Evolutionary conservation across 805 yeast species (phyloP).

Genomic region (Hanseniaspora mollemarum): DNA sequence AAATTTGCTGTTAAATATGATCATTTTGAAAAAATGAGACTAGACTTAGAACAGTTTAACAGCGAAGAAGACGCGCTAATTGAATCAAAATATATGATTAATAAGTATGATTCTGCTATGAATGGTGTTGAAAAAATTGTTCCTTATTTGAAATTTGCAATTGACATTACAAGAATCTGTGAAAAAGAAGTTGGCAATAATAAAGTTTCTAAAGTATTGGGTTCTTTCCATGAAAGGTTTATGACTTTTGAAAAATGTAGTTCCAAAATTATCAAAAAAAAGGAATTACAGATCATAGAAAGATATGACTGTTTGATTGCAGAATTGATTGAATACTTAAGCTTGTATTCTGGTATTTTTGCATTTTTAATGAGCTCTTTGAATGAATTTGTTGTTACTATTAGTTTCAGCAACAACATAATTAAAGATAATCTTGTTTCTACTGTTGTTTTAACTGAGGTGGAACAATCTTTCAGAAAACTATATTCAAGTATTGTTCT

Average conservation of each 20-base stretch:
- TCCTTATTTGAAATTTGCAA: conserved; percentile 28
- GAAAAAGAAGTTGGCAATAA: neutral
- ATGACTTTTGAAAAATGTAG: neutral
- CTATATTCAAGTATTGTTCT: conserved; percentile 51
- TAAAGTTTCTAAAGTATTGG: neutral
- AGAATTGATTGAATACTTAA: conserved; percentile 1
- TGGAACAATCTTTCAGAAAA: conserved; percentile 41
- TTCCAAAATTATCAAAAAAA: neutral
- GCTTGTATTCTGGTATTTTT: conserved; percentile 17
- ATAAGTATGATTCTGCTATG: conserved; percentile 17
- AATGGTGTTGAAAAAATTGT: conserved; percentile 29
- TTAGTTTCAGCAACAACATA: conserved; percentile 31
- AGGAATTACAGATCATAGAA: neutral
- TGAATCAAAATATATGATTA: conserved; percentile 8
- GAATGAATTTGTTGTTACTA: conserved; percentile 24
- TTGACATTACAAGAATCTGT: neutral
- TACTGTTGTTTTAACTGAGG: conserved; percentile 23
- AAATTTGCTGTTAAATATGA: conserved; percentile 23
- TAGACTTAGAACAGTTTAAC: conserved; percentile 22
- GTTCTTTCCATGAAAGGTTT: neutral
- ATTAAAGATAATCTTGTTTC: neutral
- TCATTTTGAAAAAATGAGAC: conserved; percentile 20
- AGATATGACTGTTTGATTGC: neutral
- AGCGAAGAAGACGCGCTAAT: conserved; percentile 18
- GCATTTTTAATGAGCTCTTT: conserved; percentile 42